phyloP scores from a whole-genome alignment of 1,139 yeast species.

The Blastobotrys petasosporus region DNA sequence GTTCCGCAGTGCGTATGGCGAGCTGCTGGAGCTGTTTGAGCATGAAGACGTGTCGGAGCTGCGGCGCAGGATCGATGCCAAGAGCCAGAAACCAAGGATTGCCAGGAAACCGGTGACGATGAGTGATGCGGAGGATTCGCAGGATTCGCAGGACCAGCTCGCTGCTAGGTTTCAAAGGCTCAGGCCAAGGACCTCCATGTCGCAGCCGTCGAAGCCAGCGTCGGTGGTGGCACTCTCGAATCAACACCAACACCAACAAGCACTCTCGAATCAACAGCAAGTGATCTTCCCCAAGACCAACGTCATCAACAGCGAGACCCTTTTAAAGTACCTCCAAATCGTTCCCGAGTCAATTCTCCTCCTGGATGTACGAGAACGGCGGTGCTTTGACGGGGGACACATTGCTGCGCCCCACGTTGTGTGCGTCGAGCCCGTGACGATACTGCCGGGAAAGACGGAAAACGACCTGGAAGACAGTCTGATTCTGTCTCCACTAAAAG shows the following conservation, averaged over 20 bases:
- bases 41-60: constrained; percentile 16
- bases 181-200: constrained; percentile 17
- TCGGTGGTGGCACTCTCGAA: background rate
- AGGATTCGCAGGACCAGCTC: constrained; percentile 18
- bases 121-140: background rate
- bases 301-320: constrained; percentile 28
- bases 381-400: constrained; percentile 54
- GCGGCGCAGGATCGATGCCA: constrained; percentile 13
- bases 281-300: constrained; percentile 30
- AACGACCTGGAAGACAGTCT: constrained; percentile 56
- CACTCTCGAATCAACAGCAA: constrained; percentile 10
- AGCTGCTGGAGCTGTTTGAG: constrained; percentile 18
- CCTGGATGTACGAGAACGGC: constrained; percentile 60
- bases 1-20: constrained; percentile 21
- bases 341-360: constrained; percentile 38
- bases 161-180: constrained; percentile 21
- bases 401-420: constrained; percentile 50
- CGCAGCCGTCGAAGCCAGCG: constrained; percentile 2
- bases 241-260: background rate
- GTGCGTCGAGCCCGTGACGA: constrained; percentile 65
- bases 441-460: constrained; percentile 45
- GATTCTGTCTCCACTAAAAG: constrained; percentile 48
- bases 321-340: constrained; percentile 24
- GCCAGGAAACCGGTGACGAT: constrained; percentile 16
- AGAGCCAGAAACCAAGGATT: constrained; percentile 5